Base-by-base conservation (phyloP, 495 filamentous ascomycete species). In the Aspergillus leporis region DNA sequence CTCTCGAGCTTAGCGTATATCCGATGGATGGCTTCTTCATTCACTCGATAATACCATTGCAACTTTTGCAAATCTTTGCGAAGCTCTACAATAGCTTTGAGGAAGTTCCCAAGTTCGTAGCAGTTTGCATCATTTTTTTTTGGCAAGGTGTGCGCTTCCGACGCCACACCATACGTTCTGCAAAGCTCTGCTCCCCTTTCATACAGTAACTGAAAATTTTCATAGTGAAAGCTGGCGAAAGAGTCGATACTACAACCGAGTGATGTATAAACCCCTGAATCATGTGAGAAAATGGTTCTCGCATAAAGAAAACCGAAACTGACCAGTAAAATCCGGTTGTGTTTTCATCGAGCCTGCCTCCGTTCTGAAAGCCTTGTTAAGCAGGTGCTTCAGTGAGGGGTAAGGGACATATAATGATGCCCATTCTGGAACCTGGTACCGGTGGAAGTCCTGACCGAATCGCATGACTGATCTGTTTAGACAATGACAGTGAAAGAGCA, bases 361-460 rank as follows among this genome's bases (percentile, higher is more conserved):
- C n/a, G n/a, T 51, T 1, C 13, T 61, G 5, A 62, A 55, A 0
- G 57, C 30, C 45, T 38, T 12, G 30, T 51, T 62, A 30, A 62
- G 56, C 19, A 53, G 43, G 19, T 48, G n/a, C 25, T 68, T 68
- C 48, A 71, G 51, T 30, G 19, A 19, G 8, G 61, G 41, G 41
- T 71, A 71, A 51, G 67, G 56, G 5, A 71, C 50, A 51, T 71
- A 70, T 19, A 46, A 52, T 9, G 51, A 22, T 4, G 56, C 51
- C 69, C 68, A 71, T 56, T 71, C 62, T 1, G 64, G 57, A 8
- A 71, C 48, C 21, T 61, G 58, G 45, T 61, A 50, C 12, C 34
- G 34, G 59, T 69, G 48, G 22, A 52, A 49, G 31, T 71, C 19
- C 45, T 46, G 50, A 47, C 68, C 56, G 41, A 66, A 72, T 43